These are phyloP conservation scores for Cupressus sempervirens DNA, from an alignment of 75 land plant genomes.

Conservation along the genomic window DNA sequence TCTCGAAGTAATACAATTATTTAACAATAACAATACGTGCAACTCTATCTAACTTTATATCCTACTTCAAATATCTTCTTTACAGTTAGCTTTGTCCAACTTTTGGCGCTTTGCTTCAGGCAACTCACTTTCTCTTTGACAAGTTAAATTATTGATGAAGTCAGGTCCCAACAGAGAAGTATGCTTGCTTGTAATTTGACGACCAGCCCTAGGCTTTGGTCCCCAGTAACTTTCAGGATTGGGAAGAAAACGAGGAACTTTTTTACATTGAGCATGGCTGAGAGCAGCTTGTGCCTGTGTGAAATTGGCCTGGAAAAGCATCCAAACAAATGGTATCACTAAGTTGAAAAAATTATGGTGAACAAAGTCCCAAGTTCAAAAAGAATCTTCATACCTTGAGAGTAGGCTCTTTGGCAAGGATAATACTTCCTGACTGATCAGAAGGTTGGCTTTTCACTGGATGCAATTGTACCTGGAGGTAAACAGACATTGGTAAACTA, in stretches of 20 bases:
- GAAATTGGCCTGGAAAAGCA: constrained; percentile 74
- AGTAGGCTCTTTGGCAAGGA: constrained; percentile 77
- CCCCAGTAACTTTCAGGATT: constrained; percentile 98
- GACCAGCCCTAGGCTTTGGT: constrained; percentile 93
- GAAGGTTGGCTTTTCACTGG: constrained; percentile 84
- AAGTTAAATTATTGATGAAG: constrained; percentile 24
- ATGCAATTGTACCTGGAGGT: constrained; percentile 75
- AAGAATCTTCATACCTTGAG: constrained; percentile 46
- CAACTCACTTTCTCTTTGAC: constrained; percentile 19
- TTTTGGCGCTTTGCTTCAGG: constrained; percentile 63
- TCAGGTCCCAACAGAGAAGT: constrained; percentile 46
- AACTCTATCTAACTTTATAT: background rate
- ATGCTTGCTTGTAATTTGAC: constrained; percentile 83
- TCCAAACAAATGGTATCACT: background rate
- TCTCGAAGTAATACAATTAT: background rate
- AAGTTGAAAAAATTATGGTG: background rate
- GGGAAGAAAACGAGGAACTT: constrained; percentile 87
- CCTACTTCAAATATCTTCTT: background rate
- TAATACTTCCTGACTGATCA: constrained; percentile 76
- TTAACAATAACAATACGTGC: background rate
- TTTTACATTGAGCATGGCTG: constrained; percentile 89
- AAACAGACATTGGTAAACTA: background rate
- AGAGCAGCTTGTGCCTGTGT: constrained; percentile 80
- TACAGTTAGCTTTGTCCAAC: constrained; percentile 16
- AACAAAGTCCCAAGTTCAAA: background rate